A percentile compares a stretch with the other conserved stretches of the same genome.
phyloP scores from a whole-genome alignment of 352 stramenopile species.

The Globisporangium rhizosaccharum region DNA sequence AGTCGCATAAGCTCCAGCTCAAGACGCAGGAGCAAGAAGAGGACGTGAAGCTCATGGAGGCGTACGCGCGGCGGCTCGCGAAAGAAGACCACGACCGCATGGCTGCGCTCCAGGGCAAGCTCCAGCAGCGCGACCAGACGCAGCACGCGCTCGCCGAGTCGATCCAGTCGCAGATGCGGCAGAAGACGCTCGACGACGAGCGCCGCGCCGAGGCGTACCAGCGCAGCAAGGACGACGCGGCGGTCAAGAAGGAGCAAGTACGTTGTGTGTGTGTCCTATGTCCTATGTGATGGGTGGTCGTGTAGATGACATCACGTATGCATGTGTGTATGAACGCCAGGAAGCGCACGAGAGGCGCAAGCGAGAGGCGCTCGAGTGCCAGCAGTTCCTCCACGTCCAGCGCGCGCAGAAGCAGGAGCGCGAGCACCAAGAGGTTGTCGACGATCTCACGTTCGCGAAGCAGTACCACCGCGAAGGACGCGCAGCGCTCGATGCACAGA shows the following conservation, averaged over 20 bases:
- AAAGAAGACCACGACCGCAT: constrained; percentile 57
- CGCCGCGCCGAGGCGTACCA: constrained; percentile 58
- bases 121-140: constrained; percentile 37
- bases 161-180: constrained; percentile 42
- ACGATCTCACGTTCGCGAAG: constrained; percentile 53
- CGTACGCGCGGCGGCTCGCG: constrained; percentile 49
- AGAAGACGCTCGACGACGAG: constrained; percentile 52
- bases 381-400: constrained; percentile 47
- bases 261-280: neutral
- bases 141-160: constrained; percentile 31
- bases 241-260: constrained; percentile 27
- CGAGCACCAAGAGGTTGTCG: constrained; percentile 48
- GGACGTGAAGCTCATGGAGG: constrained; percentile 68
- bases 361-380: constrained; percentile 46
- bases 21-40: constrained; percentile 44
- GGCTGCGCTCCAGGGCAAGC: constrained; percentile 31
- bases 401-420: constrained; percentile 44
- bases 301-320: neutral
- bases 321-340: neutral
- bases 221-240: constrained; percentile 39
- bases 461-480: constrained; percentile 42
- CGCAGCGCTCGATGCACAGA: constrained; percentile 37
- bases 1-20: constrained; percentile 29
- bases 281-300: neutral
- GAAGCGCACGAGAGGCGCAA: constrained; percentile 22